These are phyloP conservation scores for Myxozyma kluyveri DNA, from an alignment of 805 yeast genomes.

Conservation along the genomic window DNA sequence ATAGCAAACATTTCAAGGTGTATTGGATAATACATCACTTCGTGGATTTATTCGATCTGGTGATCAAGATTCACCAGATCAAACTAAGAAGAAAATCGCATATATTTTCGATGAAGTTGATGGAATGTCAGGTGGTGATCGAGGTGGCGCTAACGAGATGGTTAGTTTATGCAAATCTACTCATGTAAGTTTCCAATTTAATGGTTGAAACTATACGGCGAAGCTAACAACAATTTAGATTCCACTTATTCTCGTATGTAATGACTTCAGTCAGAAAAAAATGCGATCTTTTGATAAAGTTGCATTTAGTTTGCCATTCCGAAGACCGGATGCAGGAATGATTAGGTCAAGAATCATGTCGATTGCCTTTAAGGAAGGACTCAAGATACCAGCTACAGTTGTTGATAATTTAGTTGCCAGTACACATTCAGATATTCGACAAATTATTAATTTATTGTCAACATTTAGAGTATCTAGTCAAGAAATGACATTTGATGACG, in stretches of 20 bases:
- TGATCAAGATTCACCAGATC: constrained; percentile 31
- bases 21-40: constrained; percentile 77
- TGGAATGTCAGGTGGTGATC: constrained; percentile 98
- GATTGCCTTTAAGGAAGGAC: constrained; percentile 79
- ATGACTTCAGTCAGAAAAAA: constrained; percentile 86
- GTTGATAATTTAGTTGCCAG: constrained; percentile 81
- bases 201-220: background rate
- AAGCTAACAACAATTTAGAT: constrained; percentile 47
- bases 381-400: constrained; percentile 73
- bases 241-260: constrained; percentile 90
- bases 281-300: constrained; percentile 93
- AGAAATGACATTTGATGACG: constrained; percentile 58
- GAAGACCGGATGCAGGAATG: constrained; percentile 82
- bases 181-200: constrained; percentile 36
- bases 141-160: constrained; percentile 96
- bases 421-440: constrained; percentile 89
- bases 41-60: constrained; percentile 63
- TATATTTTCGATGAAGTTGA: constrained; percentile 98
- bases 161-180: constrained; percentile 84
- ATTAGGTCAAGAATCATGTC: constrained; percentile 83
- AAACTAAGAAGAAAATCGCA: constrained; percentile 56
- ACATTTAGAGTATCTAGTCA: constrained; percentile 76
- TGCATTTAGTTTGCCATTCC: constrained; percentile 74
- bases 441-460: constrained; percentile 83
- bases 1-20: constrained; percentile 57